Base-by-base conservation (phyloP, 805 yeast species). In the Ogataea nakhonphanomensis region DNA sequence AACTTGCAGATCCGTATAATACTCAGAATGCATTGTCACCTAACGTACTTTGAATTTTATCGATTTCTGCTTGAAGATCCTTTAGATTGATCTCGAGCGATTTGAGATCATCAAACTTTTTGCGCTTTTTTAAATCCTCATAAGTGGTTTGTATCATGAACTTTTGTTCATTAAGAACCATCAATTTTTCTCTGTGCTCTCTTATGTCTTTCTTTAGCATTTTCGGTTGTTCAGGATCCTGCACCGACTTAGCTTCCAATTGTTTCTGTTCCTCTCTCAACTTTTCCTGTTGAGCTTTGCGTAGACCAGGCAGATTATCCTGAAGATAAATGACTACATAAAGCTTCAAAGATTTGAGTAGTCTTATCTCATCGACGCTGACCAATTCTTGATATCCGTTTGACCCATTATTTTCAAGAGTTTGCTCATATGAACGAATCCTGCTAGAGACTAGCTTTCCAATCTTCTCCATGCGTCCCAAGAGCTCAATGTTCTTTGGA, bases 141-240 rank as follows among this genome's bases (percentile, higher is more conserved):
- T 85, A 73, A 74, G 82, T 76, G 11, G 77, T 71, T 43, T 78
- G 76, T 3, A 91, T 79, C 45, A 91, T 61, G 50, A 76, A 90
- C 50, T 72, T 70, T 54, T 90, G 98, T 57, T 90, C 98, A 45
- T 82, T 82, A 55, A 88, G 63, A 8, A 91, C 96, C 83, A 90
- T 84, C 43, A 90, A 63, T 48, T 83, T 81, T 49, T 88, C 91
- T 33, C 93, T 64, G 21, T 70, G 62, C 35, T 71, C 71, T 30
- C 89, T 69, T 8, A 84, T 73, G 46, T 80, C 74, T 36, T 61
- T 64, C 51, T 74, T 71, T 4, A 80, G 70, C 2, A 74, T 53
- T 21, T 59, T 59, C 6, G 37, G 37, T 3, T 68, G 65, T 5
- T 24, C 36, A 1, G 21, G 26, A 9, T 14, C 22, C 21, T 20